A percentile compares a stretch with the other conserved stretches of the same genome.
Evolutionary conservation across 371 early-diverging fungal species (phyloP).

Genomic region (Caulochytrium protostelioides): DNA sequence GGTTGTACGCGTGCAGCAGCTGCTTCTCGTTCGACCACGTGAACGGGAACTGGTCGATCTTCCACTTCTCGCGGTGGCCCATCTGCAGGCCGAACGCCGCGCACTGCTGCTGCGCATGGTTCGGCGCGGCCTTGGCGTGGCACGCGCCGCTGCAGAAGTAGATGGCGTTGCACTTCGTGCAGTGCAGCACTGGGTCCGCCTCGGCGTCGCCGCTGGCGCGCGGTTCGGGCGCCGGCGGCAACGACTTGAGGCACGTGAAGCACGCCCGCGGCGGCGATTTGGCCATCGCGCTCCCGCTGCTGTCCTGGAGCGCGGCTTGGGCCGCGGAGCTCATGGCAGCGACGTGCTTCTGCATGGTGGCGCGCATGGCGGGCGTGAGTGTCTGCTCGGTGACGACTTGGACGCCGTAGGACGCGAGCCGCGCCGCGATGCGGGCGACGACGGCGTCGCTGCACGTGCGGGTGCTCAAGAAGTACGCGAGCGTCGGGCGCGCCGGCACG

Average conservation of each 20-base stretch:
- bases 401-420: conserved; percentile 4
- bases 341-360: conserved; percentile 2
- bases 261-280: no score
- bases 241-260: no score
- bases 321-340: no score
- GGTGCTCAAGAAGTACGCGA: conserved; percentile 6
- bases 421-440: conserved; percentile 1
- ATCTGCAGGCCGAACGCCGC: conserved; percentile 12
- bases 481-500: conserved; percentile 1
- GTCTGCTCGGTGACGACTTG: conserved; percentile 7
- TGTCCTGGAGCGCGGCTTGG: no score
- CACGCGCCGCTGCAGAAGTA: no score
- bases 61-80: conserved; percentile 9
- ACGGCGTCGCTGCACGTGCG: conserved; percentile 7
- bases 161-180: no score
- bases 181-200: no score
- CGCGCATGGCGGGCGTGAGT: conserved; percentile 8
- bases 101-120: no score
- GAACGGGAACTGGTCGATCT: conserved; percentile 20
- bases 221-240: no score
- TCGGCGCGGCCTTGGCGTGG: no score
- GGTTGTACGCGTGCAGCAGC: conserved; percentile 19
- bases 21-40: conserved; percentile 8
- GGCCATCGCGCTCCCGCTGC: no score
- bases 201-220: no score